Percentiles rank a stretch among this genome's conserved stretches.
phyloP scores from a whole-genome alignment of 2,329 filamentous ascomycete species.

The Fusarium musae region DNA sequence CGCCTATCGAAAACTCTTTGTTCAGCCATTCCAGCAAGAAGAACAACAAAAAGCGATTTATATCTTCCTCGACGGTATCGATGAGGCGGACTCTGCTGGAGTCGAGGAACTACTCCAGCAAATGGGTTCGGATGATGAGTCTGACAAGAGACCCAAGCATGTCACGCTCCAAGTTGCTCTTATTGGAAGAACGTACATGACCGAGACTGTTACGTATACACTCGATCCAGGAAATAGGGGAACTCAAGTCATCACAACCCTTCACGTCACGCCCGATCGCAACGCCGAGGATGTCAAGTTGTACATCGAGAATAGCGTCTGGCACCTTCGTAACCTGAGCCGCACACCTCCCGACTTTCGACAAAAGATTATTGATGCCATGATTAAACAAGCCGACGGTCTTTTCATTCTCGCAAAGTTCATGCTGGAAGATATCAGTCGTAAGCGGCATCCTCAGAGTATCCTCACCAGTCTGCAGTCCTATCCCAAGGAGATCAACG shows the following conservation, averaged over 20 bases:
- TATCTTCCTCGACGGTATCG: constrained; percentile 59
- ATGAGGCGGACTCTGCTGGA: constrained; percentile 56
- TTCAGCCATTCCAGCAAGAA: constrained; percentile 52
- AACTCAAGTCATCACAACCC: constrained; percentile 49
- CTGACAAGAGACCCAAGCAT: constrained; percentile 20
- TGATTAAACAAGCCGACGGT: constrained; percentile 57
- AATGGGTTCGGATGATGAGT: constrained; percentile 45
- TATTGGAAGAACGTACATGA: constrained; percentile 56
- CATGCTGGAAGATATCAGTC: constrained; percentile 61
- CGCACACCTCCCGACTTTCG: constrained; percentile 48
- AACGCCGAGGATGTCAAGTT: constrained; percentile 55
- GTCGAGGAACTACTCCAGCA: constrained; percentile 52
- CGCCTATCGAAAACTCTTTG: constrained; percentile 55
- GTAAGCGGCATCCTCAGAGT: constrained; percentile 57
- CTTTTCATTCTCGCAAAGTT: constrained; percentile 62
- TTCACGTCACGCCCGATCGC: constrained; percentile 57
- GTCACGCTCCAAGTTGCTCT: constrained; percentile 52
- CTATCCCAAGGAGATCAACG: constrained; percentile 58
- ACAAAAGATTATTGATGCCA: constrained; percentile 52
- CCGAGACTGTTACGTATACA: constrained; percentile 49
- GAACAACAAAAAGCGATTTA: constrained; percentile 51
- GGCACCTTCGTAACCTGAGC: constrained; percentile 52
- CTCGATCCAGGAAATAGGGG: constrained; percentile 50
- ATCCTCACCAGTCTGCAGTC: constrained; percentile 57
- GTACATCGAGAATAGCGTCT: constrained; percentile 56